Percentiles rank a stretch among this genome's conserved stretches.
Conservation (phyloP, 768 basidiomycete genomes). For the Scleroderma bovista region DNA sequence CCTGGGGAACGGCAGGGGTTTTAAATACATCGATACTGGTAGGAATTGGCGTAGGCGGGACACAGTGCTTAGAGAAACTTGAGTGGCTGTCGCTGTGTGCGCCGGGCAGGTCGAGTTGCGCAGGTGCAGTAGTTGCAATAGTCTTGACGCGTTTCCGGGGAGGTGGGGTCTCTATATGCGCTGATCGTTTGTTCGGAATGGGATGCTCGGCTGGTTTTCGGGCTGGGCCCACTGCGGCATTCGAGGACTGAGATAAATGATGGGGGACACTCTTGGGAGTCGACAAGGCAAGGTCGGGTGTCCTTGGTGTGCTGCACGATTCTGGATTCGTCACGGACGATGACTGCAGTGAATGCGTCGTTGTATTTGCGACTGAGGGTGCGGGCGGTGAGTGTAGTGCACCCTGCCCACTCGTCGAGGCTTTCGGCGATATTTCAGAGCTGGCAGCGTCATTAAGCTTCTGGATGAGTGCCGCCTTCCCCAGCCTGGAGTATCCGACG, state of each 20-base stretch:
- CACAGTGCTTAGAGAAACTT: neutral
- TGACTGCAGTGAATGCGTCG: no score
- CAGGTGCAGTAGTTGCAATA: neutral
- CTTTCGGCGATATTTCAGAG: neutral
- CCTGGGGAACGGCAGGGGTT: neutral
- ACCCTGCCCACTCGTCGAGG: neutral
- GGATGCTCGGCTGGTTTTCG: neutral
- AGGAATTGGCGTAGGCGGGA: neutral
- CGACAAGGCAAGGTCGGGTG: neutral
- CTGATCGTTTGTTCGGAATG: conserved; percentile 9
- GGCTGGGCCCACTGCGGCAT: neutral
- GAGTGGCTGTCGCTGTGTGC: neutral
- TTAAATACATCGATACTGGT: neutral
- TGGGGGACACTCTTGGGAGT: neutral
- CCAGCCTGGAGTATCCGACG: conserved; percentile 62
- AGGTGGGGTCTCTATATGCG: conserved; percentile 15
- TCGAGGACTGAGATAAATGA: neutral
- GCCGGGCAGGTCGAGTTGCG: neutral
- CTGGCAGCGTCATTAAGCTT: conserved; percentile 29
- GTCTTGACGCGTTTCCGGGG: conserved; percentile 11
- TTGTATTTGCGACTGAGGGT: no score
- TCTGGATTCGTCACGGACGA: no score
- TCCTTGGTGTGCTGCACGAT: neutral
- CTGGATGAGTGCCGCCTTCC: conserved; percentile 51
- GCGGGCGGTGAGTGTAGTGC: neutral